phyloP scores from a whole-genome alignment of 768 basidiomycete species.

The Suillus plorans region DNA sequence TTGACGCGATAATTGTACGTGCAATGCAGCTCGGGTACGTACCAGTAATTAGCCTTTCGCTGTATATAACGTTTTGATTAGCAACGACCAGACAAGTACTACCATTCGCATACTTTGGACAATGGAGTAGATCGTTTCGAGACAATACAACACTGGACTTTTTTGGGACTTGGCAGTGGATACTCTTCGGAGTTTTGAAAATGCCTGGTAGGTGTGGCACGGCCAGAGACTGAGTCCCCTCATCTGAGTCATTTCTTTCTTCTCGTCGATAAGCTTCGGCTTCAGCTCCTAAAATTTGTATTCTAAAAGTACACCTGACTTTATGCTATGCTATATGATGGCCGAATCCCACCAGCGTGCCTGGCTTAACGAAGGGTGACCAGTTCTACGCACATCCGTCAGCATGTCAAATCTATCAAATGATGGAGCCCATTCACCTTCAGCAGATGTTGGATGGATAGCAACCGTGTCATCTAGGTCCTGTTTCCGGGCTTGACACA shows the following conservation, averaged over 20 bases:
- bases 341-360: not conserved
- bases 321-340: not conserved
- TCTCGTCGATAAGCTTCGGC: no score
- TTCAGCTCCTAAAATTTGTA: not conserved
- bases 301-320: not conserved
- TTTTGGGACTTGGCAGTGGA: no score
- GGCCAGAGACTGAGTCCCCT: no score
- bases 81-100: no score
- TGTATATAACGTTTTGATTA: no score
- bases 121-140: not conserved
- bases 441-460: constrained; percentile 86
- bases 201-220: no score
- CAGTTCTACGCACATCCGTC: constrained; percentile 40
- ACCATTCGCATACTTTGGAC: not conserved
- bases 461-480: constrained; percentile 89
- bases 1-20: no score
- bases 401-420: constrained; percentile 12
- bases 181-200: not conserved
- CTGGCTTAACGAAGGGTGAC: constrained; percentile 49
- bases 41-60: no score
- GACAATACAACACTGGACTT: not conserved
- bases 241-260: not conserved
- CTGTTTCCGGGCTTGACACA: constrained; percentile 58
- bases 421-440: constrained; percentile 52
- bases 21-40: no score